Evolutionary conservation across 495 filamentous ascomycete genomes (phyloP).

Genomic region (Umbilicaria muhlenbergii): DNA sequence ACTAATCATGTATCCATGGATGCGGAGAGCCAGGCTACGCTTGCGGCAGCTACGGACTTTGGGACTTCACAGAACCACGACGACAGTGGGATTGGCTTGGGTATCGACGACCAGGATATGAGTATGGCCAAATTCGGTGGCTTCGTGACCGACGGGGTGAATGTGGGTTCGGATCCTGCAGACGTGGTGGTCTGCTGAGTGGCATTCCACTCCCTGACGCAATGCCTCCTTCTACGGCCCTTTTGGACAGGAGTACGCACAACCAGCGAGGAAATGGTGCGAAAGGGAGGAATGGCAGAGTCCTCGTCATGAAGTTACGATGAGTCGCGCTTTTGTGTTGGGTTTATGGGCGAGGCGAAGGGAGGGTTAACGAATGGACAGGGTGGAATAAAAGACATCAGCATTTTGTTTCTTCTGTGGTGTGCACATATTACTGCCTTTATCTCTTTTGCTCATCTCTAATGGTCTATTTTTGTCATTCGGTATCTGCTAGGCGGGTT

Average conservation of each 20-base stretch:
- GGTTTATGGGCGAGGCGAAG: too few relatives aligned
- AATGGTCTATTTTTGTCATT: too few relatives aligned
- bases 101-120: conserved; percentile 8
- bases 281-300: too few relatives aligned
- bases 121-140: conserved; percentile 10
- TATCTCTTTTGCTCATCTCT: too few relatives aligned
- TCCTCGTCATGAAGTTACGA: too few relatives aligned
- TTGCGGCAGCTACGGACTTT: conserved; percentile 15
- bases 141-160: conserved; percentile 8
- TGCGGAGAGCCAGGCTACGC: conserved; percentile 13
- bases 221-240: conserved; percentile 9
- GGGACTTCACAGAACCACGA: conserved; percentile 29
- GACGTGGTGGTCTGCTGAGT: conserved; percentile 16
- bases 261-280: too few relatives aligned
- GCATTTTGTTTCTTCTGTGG: too few relatives aligned
- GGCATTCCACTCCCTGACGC: neutral
- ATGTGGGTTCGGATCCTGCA: conserved; percentile 12
- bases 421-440: too few relatives aligned
- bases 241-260: conserved; percentile 14
- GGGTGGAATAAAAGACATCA: too few relatives aligned
- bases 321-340: too few relatives aligned
- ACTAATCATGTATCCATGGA: neutral
- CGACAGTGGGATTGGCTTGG: conserved; percentile 56
- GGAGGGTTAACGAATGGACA: too few relatives aligned
- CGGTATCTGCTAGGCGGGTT: too few relatives aligned